phyloP scores from a whole-genome alignment of 1,139 yeast genomes.

The Meyerozyma guilliermondii region DNA sequence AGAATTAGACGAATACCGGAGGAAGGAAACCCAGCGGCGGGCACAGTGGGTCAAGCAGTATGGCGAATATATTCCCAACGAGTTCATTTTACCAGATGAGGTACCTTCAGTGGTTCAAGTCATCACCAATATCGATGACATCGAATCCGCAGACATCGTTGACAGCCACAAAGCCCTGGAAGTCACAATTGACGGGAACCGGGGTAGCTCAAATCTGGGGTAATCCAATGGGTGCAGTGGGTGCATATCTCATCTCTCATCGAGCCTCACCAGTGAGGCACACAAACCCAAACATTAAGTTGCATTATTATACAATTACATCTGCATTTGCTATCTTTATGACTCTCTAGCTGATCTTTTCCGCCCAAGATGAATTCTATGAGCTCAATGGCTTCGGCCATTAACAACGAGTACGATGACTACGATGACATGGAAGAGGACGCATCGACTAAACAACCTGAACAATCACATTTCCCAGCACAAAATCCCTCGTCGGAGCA shows the following conservation, averaged over 20 bases:
- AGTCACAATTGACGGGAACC: neutral
- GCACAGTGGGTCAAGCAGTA: constrained; percentile 33
- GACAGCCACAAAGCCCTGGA: neutral
- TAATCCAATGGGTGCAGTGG: neutral
- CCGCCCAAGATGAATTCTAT: neutral
- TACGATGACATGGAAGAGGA: neutral
- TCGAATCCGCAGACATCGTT: neutral
- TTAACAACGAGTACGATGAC: neutral
- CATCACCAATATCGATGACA: constrained; percentile 17
- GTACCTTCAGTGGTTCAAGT: constrained; percentile 37
- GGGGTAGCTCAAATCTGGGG: neutral
- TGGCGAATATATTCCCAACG: constrained; percentile 41
- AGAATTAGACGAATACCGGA: constrained; percentile 28
- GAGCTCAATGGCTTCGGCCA: constrained; percentile 5
- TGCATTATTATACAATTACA: neutral
- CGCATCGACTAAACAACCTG: neutral
- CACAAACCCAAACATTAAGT: neutral
- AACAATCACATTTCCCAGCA: neutral
- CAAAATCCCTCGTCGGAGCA: neutral
- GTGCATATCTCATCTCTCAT: neutral
- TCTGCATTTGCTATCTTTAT: neutral
- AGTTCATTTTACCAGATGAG: constrained; percentile 39
- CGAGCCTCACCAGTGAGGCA: neutral
- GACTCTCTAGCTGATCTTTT: neutral
- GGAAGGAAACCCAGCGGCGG: constrained; percentile 32